These are phyloP conservation scores for Eimeria tenella DNA, from an alignment of 169 alveolate genomes.

Conservation along the genomic window DNA sequence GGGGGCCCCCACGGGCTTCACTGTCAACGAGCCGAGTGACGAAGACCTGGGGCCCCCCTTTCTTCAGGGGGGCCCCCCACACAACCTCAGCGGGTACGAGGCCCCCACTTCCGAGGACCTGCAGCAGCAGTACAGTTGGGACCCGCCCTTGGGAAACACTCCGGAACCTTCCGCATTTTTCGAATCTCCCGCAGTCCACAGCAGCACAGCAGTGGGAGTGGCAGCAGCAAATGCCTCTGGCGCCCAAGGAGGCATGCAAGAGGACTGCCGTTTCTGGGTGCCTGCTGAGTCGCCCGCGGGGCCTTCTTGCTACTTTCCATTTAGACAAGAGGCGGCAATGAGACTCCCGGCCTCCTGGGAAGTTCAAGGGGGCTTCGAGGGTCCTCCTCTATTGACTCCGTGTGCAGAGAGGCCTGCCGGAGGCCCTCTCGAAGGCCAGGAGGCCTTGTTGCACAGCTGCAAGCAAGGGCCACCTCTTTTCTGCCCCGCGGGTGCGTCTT, in stretches of 20 bases:
- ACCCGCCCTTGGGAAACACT: not conserved
- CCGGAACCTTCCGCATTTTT: constrained; percentile 13
- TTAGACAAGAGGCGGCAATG: not conserved
- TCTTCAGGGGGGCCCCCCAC: constrained; percentile 21
- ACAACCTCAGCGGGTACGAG: not conserved
- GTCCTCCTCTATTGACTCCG: constrained; percentile 25
- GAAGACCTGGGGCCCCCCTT: constrained; percentile 54
- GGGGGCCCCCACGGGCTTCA: constrained; percentile 49
- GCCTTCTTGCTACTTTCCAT: not conserved
- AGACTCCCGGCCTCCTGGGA: constrained; percentile 6
- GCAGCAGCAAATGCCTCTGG: constrained; percentile 5
- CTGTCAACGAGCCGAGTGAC: constrained; percentile 37
- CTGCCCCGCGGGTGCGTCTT: no score
- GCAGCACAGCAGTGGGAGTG: constrained; percentile 13
- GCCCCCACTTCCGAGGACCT: not conserved
- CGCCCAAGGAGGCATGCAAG: not conserved
- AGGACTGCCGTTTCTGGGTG: not conserved
- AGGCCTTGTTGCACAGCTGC: not conserved
- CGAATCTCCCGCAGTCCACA: not conserved
- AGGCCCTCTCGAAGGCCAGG: not conserved
- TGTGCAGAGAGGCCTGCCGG: constrained; percentile 3
- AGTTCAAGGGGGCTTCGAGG: not conserved
- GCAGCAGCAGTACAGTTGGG: constrained; percentile 45
- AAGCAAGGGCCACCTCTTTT: not conserved
- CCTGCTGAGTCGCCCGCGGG: not conserved